Evolutionary conservation across 2,329 filamentous ascomycete genomes (phyloP), one percentile per base, ranked within the genome.

Genomic region (Hymenoscyphus repandus): DNA sequence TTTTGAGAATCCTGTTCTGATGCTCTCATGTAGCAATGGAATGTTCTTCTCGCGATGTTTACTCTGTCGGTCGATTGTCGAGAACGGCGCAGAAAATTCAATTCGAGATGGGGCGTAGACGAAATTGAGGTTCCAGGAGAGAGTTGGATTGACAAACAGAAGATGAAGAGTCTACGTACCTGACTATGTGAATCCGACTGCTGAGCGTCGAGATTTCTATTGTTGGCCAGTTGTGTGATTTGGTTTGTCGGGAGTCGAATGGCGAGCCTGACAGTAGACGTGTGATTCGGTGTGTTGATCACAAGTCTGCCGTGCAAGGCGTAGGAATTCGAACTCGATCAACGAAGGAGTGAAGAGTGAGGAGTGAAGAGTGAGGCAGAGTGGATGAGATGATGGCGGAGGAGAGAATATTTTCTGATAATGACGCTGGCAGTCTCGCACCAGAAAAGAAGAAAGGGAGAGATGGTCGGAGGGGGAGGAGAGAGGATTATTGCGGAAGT

Each of bases 281-380:
- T 37, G 45, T 13, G 32, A 47, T 34, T 30, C 40, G 40, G 18
- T 43, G 40, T 43, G 12, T 43, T 31, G 40, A 43, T 30, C 18
- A 22, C 40, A 43, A 15, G 40, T 47, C 45, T 47, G 45, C 45
- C 45, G 45, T 47, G 45, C 45, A 40, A 47, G 36, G 45, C 17
- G 43, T 5, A 31, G 40, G 18, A 40, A 3, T 31, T 43, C 40
- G 40, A 43, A 17, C 12, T 40, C 13, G n/a, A 27, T 27, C 22
- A 7, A 27, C 22, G 22, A 27, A 27, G 22, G 22, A 27, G 7
- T 27, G 22, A 27, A 27, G n/a, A 3, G 31, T 7, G 7, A 18
- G 18, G 13, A 31, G 39, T 11, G 12, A 27, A 31, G 18, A 15
- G 31, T 6, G 9, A 17, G 37, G 13, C 10, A n/a, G 51, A 48